Evolutionary conservation across 805 yeast species (phyloP).

Genomic region (Metschnikowia drakensbergensis): DNA sequence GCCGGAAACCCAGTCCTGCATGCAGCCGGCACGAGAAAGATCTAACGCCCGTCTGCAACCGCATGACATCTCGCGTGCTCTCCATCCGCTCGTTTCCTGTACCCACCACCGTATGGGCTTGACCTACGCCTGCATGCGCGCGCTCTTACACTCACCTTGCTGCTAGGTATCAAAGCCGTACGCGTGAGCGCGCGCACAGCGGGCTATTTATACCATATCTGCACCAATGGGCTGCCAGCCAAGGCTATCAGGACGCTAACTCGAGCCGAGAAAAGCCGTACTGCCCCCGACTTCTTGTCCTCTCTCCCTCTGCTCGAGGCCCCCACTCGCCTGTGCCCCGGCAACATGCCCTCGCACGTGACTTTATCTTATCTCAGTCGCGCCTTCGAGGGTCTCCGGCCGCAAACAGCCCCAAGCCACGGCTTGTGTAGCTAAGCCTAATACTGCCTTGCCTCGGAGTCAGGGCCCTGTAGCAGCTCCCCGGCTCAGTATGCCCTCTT

Average conservation of each 20-base stretch:
- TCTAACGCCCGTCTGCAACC: too few species aligned
- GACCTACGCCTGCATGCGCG: neutral
- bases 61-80: too few species aligned
- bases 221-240: neutral
- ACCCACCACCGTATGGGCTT: neutral
- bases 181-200: neutral
- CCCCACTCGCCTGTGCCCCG: too few species aligned
- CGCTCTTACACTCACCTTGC: neutral
- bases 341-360: conserved; percentile 10
- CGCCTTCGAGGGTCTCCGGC: neutral
- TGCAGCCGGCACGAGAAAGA: too few species aligned
- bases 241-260: too few species aligned
- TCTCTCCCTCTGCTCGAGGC: too few species aligned
- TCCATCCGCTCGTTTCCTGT: too few species aligned
- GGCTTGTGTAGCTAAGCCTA: too few species aligned
- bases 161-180: neutral
- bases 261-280: too few species aligned
- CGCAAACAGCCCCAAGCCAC: neutral
- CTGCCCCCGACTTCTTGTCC: too few species aligned
- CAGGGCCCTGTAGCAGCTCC: neutral
- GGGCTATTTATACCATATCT: neutral
- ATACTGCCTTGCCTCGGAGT: too few species aligned
- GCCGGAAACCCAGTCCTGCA: too few species aligned
- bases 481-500: neutral
- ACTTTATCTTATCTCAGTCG: conserved; percentile 19